phyloP scores from a whole-genome alignment of 495 filamentous ascomycete genomes.

The Bacidia gigantensis region DNA sequence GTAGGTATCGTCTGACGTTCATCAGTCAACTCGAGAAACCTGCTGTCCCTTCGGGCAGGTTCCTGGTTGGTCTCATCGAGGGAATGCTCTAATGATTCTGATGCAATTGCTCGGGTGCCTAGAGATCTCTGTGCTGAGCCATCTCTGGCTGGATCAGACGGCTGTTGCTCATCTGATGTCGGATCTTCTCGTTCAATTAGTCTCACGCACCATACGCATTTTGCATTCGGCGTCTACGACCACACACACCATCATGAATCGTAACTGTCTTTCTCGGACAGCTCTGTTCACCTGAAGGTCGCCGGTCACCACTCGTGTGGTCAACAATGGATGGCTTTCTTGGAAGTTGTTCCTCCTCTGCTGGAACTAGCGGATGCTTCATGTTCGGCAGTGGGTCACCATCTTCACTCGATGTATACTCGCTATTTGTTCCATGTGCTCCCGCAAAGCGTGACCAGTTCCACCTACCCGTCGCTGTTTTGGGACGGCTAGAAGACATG shows the following conservation, averaged over 20 bases:
- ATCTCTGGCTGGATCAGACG: too few species aligned
- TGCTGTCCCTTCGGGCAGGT: background rate
- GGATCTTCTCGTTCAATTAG: too few species aligned
- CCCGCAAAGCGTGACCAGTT: conserved; percentile 14
- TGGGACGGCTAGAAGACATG: background rate
- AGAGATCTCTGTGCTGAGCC: too few species aligned
- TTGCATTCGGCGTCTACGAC: background rate
- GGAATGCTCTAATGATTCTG: background rate
- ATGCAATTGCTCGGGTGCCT: too few species aligned
- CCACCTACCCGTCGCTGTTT: conserved; percentile 5
- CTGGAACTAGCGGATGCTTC: background rate
- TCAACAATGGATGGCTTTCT: background rate
- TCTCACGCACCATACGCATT: too few species aligned
- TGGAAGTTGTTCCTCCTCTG: background rate
- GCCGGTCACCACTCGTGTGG: background rate
- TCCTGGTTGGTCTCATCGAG: background rate
- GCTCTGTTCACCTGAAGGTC: background rate
- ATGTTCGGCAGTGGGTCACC: background rate
- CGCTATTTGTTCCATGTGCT: background rate
- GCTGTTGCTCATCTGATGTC: too few species aligned
- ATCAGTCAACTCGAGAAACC: background rate
- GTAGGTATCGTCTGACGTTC: background rate
- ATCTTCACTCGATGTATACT: background rate
- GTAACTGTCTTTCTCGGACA: background rate
- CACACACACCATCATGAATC: background rate